Conservation (phyloP, 1,284 basidiomycete genomes). For the Ceratobasidium sp. region DNA sequence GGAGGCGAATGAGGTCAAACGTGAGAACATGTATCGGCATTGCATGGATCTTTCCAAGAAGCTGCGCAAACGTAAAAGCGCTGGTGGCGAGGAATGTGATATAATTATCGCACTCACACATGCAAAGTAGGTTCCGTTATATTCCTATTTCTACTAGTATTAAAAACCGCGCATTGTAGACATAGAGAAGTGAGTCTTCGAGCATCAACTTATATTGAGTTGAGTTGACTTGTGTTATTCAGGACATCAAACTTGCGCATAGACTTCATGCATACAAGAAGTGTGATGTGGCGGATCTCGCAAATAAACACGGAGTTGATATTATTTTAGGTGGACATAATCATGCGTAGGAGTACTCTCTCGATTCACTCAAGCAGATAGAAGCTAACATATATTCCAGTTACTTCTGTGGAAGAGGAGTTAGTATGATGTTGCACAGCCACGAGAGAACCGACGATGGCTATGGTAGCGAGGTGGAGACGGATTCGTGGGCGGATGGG, state of each 20-base stretch:
- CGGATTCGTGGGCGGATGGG: too few relatives aligned
- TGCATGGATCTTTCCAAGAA: slow-evolving; percentile 75
- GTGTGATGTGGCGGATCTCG: slow-evolving; percentile 64
- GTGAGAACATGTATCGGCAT: too few relatives aligned
- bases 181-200: slow-evolving; percentile 69
- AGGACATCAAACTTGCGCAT: slow-evolving; percentile 79
- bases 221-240: not conserved
- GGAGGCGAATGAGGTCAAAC: too few relatives aligned
- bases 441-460: too few relatives aligned
- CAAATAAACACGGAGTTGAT: slow-evolving; percentile 81
- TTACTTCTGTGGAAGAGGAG: too few relatives aligned
- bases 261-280: slow-evolving; percentile 66
- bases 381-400: too few relatives aligned
- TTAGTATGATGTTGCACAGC: too few relatives aligned
- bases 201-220: not conserved
- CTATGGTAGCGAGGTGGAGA: too few relatives aligned
- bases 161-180: slow-evolving; percentile 52
- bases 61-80: slow-evolving; percentile 82
- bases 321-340: slow-evolving; percentile 92
- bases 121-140: slow-evolving; percentile 63
- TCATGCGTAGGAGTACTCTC: slow-evolving; percentile 79
- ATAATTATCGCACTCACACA: slow-evolving; percentile 87
- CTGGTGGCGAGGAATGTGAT: slow-evolving; percentile 78
- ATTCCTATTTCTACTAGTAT: not conserved
- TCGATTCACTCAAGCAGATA: too few relatives aligned